phyloP scores from a whole-genome alignment of 208 protist genomes.

The Trypanosoma rangeli region DNA sequence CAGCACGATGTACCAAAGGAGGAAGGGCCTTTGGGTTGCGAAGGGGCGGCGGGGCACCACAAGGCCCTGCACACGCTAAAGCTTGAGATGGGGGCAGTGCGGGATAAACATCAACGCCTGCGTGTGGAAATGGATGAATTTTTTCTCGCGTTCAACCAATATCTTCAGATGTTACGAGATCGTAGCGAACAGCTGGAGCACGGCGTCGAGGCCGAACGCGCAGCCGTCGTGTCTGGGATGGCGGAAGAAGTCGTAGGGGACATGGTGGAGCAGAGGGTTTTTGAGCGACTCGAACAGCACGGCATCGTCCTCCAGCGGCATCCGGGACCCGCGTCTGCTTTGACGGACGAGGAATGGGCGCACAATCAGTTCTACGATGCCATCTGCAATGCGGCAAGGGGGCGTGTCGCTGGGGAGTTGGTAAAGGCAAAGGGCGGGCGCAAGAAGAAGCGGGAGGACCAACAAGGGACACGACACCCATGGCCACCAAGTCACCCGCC shows the following conservation, averaged over 20 bases:
- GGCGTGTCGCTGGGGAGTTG: not conserved
- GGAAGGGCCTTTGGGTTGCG: not conserved
- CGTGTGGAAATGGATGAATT: constrained; percentile 15
- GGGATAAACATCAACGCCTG: constrained; percentile 3
- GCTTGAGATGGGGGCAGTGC: not conserved
- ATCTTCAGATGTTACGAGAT: not conserved
- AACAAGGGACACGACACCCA: not conserved
- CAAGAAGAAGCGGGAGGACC: too few species aligned
- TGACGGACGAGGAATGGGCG: constrained; percentile 28
- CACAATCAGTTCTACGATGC: constrained; percentile 25
- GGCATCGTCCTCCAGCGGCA: constrained; percentile 20
- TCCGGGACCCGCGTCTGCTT: constrained; percentile 4
- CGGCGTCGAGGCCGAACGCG: not conserved
- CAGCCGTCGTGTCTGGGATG: constrained; percentile 6
- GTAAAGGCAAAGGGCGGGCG: not conserved
- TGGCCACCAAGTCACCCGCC: not conserved
- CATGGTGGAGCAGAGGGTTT: constrained; percentile 19
- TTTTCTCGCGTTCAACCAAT: constrained; percentile 8
- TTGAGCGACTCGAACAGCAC: constrained; percentile 13
- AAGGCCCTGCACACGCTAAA: not conserved
- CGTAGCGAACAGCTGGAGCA: not conserved
- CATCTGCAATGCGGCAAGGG: constrained; percentile 9
- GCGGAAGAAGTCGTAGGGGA: constrained; percentile 16
- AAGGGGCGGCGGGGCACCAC: not conserved
- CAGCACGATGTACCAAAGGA: not conserved